Evolutionary conservation across 345 rosid genomes (phyloP).

Genomic region (Aethionema arabicum): DNA sequence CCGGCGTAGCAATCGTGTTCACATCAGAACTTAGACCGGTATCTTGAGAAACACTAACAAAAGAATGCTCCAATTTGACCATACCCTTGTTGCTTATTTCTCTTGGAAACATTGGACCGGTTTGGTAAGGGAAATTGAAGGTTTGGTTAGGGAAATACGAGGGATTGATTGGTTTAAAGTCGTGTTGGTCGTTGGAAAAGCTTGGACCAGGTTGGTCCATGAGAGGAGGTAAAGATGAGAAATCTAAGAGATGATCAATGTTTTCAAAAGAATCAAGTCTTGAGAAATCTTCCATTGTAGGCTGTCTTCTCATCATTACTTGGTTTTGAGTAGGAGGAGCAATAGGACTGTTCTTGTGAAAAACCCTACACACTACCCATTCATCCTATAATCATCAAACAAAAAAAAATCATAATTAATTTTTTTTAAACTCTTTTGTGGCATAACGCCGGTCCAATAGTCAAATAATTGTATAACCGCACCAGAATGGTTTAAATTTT

Average conservation of each 20-base stretch:
- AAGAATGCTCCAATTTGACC: constrained; percentile 35
- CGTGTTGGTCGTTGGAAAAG: constrained; percentile 24
- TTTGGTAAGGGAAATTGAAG: constrained; percentile 35
- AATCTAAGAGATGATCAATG: constrained; percentile 49
- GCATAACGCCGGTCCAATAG: too few species aligned
- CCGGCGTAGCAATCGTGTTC: constrained; percentile 42
- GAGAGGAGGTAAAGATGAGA: constrained; percentile 34
- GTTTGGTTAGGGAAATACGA: constrained; percentile 76
- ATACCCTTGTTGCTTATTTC: constrained; percentile 11
- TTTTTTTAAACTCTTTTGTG: too few species aligned
- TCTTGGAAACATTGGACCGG: neutral
- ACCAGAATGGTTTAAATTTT: too few species aligned
- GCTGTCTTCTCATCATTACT: constrained; percentile 50
- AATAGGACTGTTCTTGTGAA: constrained; percentile 60
- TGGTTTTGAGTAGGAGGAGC: constrained; percentile 24
- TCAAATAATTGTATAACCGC: too few species aligned
- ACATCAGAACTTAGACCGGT: constrained; percentile 49
- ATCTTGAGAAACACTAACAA: constrained; percentile 56
- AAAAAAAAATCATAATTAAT: constrained; percentile 3
- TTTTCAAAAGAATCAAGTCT: constrained; percentile 46
- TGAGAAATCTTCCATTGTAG: constrained; percentile 43
- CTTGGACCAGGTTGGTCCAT: constrained; percentile 35
- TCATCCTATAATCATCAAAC: constrained; percentile 56
- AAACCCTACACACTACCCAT: constrained; percentile 97
- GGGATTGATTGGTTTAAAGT: constrained; percentile 38